Percentiles rank a stretch among this genome's conserved stretches.
These are phyloP conservation scores for Cubamyces lactineus DNA, from an alignment of 768 basidiomycete species.

Conservation along the genomic window DNA sequence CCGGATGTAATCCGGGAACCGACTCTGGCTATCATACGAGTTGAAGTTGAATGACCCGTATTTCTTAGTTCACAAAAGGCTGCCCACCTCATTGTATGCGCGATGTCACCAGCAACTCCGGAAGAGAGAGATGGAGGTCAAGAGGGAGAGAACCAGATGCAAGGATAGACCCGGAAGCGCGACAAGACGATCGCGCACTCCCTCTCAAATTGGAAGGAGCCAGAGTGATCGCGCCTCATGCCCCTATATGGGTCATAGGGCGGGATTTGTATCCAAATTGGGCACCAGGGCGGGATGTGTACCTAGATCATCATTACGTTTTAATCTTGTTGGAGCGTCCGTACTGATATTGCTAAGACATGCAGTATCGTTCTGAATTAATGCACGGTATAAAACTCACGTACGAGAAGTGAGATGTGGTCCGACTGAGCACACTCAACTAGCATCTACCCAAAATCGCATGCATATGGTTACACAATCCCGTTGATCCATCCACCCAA, in stretches of 20 bases:
- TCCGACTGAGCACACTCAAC: no score
- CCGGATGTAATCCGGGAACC: conserved; percentile 41
- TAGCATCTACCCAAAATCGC: no score
- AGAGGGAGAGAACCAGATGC: background rate
- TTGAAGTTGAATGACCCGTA: background rate
- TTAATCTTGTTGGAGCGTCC: no score
- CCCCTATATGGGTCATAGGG: background rate
- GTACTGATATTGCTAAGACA: no score
- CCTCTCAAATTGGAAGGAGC: background rate
- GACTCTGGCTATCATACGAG: background rate
- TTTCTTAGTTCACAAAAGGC: background rate
- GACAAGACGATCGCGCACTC: conserved; percentile 1
- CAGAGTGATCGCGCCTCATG: background rate
- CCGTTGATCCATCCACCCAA: no score
- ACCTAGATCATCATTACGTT: background rate
- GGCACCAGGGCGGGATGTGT: background rate
- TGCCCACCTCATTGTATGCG: conserved; percentile 5
- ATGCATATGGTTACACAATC: no score
- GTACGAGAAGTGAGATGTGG: no score
- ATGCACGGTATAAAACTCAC: no score
- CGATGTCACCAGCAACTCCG: background rate
- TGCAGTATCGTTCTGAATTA: no score
- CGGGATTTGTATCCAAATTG: background rate
- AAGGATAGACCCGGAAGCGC: background rate
- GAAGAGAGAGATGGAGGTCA: background rate